These are phyloP conservation scores for Boletus sp. DNA, from an alignment of 768 basidiomycete species.

Conservation along the genomic window DNA sequence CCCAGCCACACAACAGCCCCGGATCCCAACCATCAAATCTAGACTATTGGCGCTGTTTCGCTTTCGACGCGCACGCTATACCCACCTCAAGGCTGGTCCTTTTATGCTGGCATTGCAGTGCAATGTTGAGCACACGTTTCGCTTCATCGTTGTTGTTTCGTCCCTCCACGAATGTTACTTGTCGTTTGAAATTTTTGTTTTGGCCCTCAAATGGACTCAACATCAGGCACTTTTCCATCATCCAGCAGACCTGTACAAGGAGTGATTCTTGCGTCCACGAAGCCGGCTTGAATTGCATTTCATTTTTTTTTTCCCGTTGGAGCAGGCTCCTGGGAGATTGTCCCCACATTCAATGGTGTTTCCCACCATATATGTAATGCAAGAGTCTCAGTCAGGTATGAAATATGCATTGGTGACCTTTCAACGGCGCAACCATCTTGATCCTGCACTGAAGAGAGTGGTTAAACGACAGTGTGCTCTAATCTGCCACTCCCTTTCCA, in stretches of 20 bases:
- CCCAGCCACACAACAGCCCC: background rate
- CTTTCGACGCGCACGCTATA: background rate
- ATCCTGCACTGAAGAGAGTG: background rate
- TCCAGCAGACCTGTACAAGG: background rate
- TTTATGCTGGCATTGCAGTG: background rate
- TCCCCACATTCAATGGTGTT: background rate
- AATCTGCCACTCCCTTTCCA: background rate
- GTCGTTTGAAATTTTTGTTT: background rate
- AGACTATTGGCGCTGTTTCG: background rate
- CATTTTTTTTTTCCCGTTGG: background rate
- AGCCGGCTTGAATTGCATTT: background rate
- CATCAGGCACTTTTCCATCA: background rate
- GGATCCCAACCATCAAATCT: background rate
- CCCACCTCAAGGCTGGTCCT: background rate
- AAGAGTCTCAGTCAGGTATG: background rate
- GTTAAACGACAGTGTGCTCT: background rate
- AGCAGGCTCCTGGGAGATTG: background rate
- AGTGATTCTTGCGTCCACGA: background rate
- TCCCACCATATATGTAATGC: conserved; percentile 8
- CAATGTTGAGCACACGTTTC: background rate
- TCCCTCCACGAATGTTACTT: background rate
- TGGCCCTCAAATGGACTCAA: background rate
- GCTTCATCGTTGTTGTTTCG: background rate
- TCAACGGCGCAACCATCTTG: background rate
- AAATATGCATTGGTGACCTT: background rate